These are phyloP conservation scores for Coemansia sp. DNA, from an alignment of 371 early-diverging fungal genomes.

Conservation along the genomic window DNA sequence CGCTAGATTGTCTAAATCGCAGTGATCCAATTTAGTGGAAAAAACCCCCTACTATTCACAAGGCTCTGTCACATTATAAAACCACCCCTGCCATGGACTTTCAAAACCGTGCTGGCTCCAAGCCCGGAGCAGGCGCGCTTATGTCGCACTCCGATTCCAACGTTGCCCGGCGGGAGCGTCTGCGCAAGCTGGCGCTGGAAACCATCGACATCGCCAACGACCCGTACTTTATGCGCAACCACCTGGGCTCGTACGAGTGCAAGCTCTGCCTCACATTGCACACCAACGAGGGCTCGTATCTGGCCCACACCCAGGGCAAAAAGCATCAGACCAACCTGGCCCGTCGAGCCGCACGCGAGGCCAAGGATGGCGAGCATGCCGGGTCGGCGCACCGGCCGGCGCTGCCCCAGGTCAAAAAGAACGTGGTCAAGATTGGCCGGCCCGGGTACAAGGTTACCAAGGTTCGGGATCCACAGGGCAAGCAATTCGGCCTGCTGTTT, in stretches of 20 bases:
- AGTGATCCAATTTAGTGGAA: too few species aligned
- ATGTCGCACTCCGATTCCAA: slow-evolving; percentile 83
- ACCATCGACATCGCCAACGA: slow-evolving; percentile 97
- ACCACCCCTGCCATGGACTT: slow-evolving; percentile 59
- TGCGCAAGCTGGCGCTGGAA: slow-evolving; percentile 93
- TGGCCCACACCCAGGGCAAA: slow-evolving; percentile 98
- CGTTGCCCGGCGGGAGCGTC: slow-evolving; percentile 92
- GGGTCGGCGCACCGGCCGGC: slow-evolving; percentile 50
- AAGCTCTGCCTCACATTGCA: slow-evolving; percentile 94
- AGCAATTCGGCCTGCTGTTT: slow-evolving; percentile 89
- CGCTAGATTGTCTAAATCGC: too few species aligned
- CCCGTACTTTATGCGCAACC: slow-evolving; percentile 98
- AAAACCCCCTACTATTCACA: too few species aligned
- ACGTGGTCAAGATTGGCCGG: slow-evolving; percentile 93
- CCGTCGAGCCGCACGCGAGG: slow-evolving; percentile 90
- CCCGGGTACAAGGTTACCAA: slow-evolving; percentile 97
- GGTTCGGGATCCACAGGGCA: slow-evolving; percentile 83
- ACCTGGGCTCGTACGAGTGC: slow-evolving; percentile 97
- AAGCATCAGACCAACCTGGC: slow-evolving; percentile 97
- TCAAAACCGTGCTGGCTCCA: slow-evolving; percentile 89
- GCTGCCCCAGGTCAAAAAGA: slow-evolving; percentile 59
- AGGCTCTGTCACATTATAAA: too few species aligned
- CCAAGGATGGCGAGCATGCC: slow-evolving; percentile 66
- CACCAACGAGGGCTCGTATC: slow-evolving; percentile 94
- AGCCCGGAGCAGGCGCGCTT: slow-evolving; percentile 89